Evolutionary conservation across 176 grass and related monocot species (phyloP).

Genomic region (Tillandsia fasciculata): DNA sequence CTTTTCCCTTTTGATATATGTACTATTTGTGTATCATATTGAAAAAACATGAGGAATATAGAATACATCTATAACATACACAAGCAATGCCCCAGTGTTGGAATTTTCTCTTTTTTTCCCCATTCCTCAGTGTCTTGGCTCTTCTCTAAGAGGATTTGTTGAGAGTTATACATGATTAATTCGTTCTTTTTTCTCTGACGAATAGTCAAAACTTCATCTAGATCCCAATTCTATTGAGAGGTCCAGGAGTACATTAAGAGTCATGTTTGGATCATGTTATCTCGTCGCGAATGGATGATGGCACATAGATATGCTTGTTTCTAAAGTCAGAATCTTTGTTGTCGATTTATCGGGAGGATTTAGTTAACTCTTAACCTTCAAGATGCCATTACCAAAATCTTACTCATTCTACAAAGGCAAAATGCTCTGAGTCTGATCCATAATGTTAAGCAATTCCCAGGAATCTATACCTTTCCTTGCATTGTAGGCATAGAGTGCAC

Average conservation of each 20-base stretch:
- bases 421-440: not conserved
- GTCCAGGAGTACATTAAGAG: not conserved
- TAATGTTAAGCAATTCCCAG: not conserved
- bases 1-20: too few species aligned
- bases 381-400: not conserved
- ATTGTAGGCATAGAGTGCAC: not conserved
- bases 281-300: too few species aligned
- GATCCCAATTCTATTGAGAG: constrained; percentile 1
- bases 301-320: too few species aligned
- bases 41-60: not conserved
- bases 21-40: too few species aligned
- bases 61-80: too few species aligned
- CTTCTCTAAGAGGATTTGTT: too few species aligned
- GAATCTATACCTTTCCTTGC: not conserved
- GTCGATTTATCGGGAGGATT: too few species aligned
- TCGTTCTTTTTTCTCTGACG: constrained; percentile 6
- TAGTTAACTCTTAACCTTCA: not conserved
- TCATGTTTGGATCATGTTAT: too few species aligned
- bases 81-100: too few species aligned
- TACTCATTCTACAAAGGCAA: not conserved
- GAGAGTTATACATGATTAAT: not conserved
- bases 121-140: too few species aligned
- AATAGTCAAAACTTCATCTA: not conserved
- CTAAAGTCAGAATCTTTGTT: too few species aligned
- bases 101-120: too few species aligned